Percentiles rank a stretch among this genome's conserved stretches.
Conservation (phyloP, 257 asterid species). For the Lantana camara region DNA sequence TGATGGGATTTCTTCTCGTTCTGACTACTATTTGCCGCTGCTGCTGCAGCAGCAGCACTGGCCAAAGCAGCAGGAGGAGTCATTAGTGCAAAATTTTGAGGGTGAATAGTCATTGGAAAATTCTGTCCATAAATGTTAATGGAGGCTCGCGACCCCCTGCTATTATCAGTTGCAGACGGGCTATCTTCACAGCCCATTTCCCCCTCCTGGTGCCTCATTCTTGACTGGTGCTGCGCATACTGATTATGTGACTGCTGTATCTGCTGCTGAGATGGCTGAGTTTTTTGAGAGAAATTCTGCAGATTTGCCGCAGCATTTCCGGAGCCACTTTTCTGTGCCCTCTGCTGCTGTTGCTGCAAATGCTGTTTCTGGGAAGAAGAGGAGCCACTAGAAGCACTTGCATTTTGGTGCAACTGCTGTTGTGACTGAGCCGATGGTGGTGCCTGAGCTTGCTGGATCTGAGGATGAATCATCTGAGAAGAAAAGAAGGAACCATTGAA, state of each 20-base stretch:
- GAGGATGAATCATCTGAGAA: slow-evolving; percentile 83
- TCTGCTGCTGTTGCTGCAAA: slow-evolving; percentile 60
- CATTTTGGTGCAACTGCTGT: slow-evolving; percentile 46
- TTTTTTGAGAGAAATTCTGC: slow-evolving; percentile 56
- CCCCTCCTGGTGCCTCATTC: slow-evolving; percentile 53
- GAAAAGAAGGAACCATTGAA: slow-evolving; percentile 87
- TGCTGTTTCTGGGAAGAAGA: slow-evolving; percentile 81
- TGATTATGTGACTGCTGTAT: slow-evolving; percentile 50
- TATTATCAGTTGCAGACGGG: slow-evolving; percentile 57
- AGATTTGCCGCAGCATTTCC: slow-evolving; percentile 40
- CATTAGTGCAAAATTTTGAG: slow-evolving; percentile 68
- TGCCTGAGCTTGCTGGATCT: neutral
- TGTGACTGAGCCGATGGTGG: neutral
- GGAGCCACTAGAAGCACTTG: slow-evolving; percentile 54
- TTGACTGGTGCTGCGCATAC: slow-evolving; percentile 34
- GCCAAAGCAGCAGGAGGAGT: slow-evolving; percentile 57
- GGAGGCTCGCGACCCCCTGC: slow-evolving; percentile 57
- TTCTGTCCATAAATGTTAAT: slow-evolving; percentile 66
- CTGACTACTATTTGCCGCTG: slow-evolving; percentile 42
- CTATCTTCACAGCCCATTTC: slow-evolving; percentile 65
- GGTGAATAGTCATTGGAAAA: slow-evolving; percentile 70
- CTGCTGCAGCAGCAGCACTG: slow-evolving; percentile 29
- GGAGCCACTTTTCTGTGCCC: slow-evolving; percentile 45
- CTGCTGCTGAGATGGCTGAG: slow-evolving; percentile 55
- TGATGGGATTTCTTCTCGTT: slow-evolving; percentile 63